phyloP scores from a whole-genome alignment of 140 eudicot species.

The Oenanthe javanica region DNA sequence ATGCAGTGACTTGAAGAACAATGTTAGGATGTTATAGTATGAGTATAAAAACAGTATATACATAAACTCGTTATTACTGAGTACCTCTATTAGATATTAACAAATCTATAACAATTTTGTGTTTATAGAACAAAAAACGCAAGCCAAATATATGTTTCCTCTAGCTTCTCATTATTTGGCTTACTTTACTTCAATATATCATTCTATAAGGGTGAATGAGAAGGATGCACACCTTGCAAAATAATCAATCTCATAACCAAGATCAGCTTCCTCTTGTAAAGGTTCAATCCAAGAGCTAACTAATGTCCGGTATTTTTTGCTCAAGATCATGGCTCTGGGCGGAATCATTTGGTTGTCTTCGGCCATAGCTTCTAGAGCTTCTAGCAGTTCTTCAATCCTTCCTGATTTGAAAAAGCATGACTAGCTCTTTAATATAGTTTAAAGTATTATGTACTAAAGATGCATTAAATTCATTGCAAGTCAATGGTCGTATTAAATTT shows the following conservation, averaged over 20 bases:
- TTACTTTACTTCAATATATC: background rate
- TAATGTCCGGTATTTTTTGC: slow-evolving; percentile 77
- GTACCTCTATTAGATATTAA: background rate
- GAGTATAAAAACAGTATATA: background rate
- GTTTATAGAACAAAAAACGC: no score
- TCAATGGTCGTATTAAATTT: background rate
- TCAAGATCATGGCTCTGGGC: slow-evolving; percentile 91
- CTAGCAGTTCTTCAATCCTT: slow-evolving; percentile 72
- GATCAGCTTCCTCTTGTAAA: slow-evolving; percentile 87
- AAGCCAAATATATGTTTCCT: background rate
- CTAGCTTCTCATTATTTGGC: background rate
- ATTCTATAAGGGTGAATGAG: slow-evolving; percentile 5
- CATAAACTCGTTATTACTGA: background rate
- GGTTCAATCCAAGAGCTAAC: slow-evolving; percentile 99
- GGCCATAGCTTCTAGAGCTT: slow-evolving; percentile 88
- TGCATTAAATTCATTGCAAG: background rate
- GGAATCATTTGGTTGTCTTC: slow-evolving; percentile 73
- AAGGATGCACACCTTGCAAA: slow-evolving; percentile 52
- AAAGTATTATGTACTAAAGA: background rate
- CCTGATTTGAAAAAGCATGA: slow-evolving; percentile 33
- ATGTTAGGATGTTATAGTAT: background rate
- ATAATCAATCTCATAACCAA: slow-evolving; percentile 91
- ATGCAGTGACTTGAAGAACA: background rate
- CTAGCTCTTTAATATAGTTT: background rate
- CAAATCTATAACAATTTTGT: background rate